Evolutionary conservation across 176 grass and related monocot genomes (phyloP), one percentile per base, ranked within the genome.

Genomic region (Pharus latifolius): DNA sequence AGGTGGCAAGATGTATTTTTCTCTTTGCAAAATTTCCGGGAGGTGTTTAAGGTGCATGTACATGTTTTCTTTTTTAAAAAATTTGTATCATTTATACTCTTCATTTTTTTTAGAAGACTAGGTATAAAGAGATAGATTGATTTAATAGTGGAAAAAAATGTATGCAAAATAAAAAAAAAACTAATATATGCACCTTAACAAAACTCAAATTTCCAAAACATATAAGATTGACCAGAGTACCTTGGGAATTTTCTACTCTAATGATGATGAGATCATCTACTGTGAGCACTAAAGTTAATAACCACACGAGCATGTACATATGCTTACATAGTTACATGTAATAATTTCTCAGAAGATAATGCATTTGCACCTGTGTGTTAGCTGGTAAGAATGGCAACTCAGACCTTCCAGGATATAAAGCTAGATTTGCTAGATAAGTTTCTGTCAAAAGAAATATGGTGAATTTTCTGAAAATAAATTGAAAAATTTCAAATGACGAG

Each of bases 401-500:
- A 27, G 84, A 78, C 44, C 78, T 87, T 63, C 89, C 89, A 51
- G 94, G 89, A 73, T 93, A 98, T 20, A 98, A 44, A 72, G 81
- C 72, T 50, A 93, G 85, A 62, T 98, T 93, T 83, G 94, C 89
- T 65, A 98, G 73, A 69, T 93, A 98, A 47, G 70, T 92, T 85
- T 98, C 92, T 96, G 83, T 69, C 16, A 78, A 69, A 72, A 57
- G 35, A 44, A n/a, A 12, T 24, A 44, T 1, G 14, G 62, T 73
- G 30, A 66, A 69, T 6, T 31, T 60, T 53, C n/a, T 73, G 44
- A 61, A 60, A 50, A 53, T 18, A 76, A 47, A 65, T 18, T 41
- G 5, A 10, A 30, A 32, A 66, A 35, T 26, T 26, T 10, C 10
- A 59, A 20, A 35, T 16, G 56, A 67, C 1, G 22, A 65, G 38